Evolutionary conservation across 192 early-diverging fungal species (phyloP), one percentile per base, ranked within the genome.

Genomic region (Fimicolochytrium jonesii): DNA sequence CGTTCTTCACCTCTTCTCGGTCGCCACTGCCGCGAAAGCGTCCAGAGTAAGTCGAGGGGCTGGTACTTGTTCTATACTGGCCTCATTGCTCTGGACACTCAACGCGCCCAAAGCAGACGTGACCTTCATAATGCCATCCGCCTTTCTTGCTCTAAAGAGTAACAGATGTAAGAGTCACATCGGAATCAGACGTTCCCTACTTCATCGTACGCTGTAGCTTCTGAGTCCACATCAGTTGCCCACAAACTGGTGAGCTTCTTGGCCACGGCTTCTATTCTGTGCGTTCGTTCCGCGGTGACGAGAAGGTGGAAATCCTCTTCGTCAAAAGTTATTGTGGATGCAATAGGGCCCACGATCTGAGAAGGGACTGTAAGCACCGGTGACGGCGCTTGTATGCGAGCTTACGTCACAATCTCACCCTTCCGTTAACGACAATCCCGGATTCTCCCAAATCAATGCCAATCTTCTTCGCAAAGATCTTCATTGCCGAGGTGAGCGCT

Each of bases 251-350:
- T 29, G 6, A 78, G 20, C 23, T 67, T 71, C n/a, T 55, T 65
- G 10, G 61, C 68, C 28, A 74, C 35, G 26, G 28, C 37, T 18
- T 53, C 56, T 36, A 70, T 59, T 3, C 76, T 64, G n/a, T 69
- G 37, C 20, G 46, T 44, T 29, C 56, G 59, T 56, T 96, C 94
- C 42, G 76, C 72, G 9, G 57, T 59, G 32, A 77, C 71, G 43
- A 96, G 77, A 30, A 79, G 33, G 17, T 74, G 59, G 51, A 92
- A 83, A 23, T 91, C 81, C 0, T 79, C 77, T 1, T 53, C 58
- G 0, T 61, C 61, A 46, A 93, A 87, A 1, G 62, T 15, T 1
- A 34, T 50, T 4, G 35, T 34, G 11, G 41, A 23, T 5, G 53
- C 43, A 11, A 71, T 52, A 22, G 74, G 74, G 25, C 74, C 69